A percentile compares a stretch with the other conserved stretches of the same genome.
Evolutionary conservation across 2,329 filamentous ascomycete species (phyloP).

Genomic region (Tothia fuscella): DNA sequence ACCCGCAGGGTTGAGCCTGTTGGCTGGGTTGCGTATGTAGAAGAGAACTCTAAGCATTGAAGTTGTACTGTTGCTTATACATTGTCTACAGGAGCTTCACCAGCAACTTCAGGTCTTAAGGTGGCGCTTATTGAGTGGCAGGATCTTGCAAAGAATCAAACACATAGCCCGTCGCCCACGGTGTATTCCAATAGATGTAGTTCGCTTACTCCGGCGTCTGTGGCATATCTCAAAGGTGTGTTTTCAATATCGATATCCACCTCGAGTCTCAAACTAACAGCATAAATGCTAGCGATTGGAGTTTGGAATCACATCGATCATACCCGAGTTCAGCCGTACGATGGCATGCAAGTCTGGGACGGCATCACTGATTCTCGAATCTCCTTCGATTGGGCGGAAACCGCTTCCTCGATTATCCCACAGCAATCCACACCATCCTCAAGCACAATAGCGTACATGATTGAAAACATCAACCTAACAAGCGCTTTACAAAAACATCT

Average conservation of each 20-base stretch:
- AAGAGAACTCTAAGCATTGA: neutral
- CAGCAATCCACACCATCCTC: slow-evolving; percentile 23
- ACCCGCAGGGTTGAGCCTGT: slow-evolving; percentile 67
- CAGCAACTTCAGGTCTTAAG: slow-evolving; percentile 62
- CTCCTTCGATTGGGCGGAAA: slow-evolving; percentile 64
- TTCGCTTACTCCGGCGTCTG: slow-evolving; percentile 80
- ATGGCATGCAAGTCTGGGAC: slow-evolving; percentile 98
- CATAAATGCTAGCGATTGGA: slow-evolving; percentile 47
- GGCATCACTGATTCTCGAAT: slow-evolving; percentile 79
- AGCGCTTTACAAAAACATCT: slow-evolving; percentile 63
- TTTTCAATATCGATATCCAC: slow-evolving; percentile 10
- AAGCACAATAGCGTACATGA: slow-evolving; percentile 77
- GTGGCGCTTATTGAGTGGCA: slow-evolving; percentile 86
- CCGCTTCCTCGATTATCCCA: too few species aligned
- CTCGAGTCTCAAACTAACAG: neutral
- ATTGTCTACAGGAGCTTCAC: slow-evolving; percentile 51
- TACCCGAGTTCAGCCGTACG: slow-evolving; percentile 70
- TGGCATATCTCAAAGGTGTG: slow-evolving; percentile 63
- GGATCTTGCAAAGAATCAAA: slow-evolving; percentile 57
- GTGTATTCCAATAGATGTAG: slow-evolving; percentile 90
- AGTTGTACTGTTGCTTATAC: neutral
- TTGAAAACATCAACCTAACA: slow-evolving; percentile 83
- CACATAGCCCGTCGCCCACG: slow-evolving; percentile 53
- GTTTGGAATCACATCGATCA: slow-evolving; percentile 69
- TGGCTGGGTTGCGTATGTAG: slow-evolving; percentile 27